These are phyloP conservation scores for Tulasnella sp. DNA, from an alignment of 768 basidiomycete genomes.

Conservation along the genomic window DNA sequence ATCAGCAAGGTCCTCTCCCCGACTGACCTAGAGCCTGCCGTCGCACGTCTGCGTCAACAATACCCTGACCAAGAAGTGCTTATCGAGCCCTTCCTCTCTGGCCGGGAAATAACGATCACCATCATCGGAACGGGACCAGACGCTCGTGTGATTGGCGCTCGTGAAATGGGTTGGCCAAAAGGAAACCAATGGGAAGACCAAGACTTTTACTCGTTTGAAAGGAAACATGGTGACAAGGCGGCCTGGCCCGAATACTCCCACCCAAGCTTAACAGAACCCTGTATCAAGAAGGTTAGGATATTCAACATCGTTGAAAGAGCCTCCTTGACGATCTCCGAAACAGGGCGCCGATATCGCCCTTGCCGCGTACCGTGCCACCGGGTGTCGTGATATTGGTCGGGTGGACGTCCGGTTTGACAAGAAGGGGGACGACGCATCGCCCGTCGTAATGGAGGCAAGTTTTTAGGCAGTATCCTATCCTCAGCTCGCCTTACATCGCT, in stretches of 20 bases:
- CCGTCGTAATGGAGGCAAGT: neutral
- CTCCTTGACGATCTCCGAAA: neutral
- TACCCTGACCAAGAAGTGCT: neutral
- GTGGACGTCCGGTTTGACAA: neutral
- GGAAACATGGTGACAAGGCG: neutral
- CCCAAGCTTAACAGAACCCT: neutral
- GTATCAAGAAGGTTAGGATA: neutral
- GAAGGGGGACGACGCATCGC: neutral
- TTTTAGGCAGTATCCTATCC: neutral
- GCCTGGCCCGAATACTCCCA: neutral
- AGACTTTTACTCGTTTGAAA: neutral
- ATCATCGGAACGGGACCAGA: neutral
- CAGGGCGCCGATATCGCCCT: neutral
- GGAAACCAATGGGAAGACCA: neutral
- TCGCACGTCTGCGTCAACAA: neutral
- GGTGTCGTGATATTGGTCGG: neutral
- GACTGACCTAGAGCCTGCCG: neutral
- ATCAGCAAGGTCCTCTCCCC: neutral
- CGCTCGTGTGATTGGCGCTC: neutral
- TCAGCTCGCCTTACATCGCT: neutral
- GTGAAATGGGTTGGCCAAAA: neutral
- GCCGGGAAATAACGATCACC: neutral
- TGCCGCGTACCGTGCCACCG: neutral
- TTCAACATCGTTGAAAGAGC: neutral
- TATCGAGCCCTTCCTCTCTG: constrained; percentile 2